Percentiles rank a stretch among this genome's conserved stretches.
phyloP scores from a whole-genome alignment of 305 asterid genomes.

The Solanum hybrid region DNA sequence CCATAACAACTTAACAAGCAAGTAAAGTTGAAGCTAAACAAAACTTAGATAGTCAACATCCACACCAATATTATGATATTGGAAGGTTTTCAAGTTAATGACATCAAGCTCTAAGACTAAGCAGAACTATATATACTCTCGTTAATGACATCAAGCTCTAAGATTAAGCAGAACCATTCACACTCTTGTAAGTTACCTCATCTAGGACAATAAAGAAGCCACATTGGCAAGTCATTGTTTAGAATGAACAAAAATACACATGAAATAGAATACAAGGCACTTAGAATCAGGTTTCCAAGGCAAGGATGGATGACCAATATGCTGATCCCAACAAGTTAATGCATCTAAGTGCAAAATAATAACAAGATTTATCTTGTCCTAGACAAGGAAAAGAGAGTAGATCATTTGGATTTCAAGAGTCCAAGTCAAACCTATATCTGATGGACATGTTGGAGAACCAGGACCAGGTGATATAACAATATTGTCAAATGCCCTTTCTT shows the following conservation, averaged over 20 bases:
- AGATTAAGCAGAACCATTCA: neutral
- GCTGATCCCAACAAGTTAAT: neutral
- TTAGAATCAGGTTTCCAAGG: neutral
- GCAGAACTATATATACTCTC: neutral
- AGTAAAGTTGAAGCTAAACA: neutral
- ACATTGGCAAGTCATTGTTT: neutral
- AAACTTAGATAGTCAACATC: neutral
- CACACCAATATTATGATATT: neutral
- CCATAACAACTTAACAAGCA: constrained; percentile 8
- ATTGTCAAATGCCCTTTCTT: constrained; percentile 78
- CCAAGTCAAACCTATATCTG: constrained; percentile 65
- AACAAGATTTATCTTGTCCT: neutral
- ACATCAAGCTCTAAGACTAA: neutral
- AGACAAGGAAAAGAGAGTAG: neutral
- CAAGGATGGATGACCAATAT: neutral
- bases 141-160: neutral
- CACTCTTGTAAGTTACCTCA: neutral
- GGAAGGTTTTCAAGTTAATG: neutral
- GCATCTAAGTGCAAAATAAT: neutral
- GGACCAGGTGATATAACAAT: constrained; percentile 99
- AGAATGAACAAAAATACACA: neutral
- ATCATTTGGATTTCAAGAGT: neutral
- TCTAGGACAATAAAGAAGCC: neutral
- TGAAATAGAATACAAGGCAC: neutral
- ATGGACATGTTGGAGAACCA: constrained; percentile 81